Evolutionary conservation across 768 basidiomycete genomes (phyloP).

Genomic region (Phanerodontia chrysosporium): DNA sequence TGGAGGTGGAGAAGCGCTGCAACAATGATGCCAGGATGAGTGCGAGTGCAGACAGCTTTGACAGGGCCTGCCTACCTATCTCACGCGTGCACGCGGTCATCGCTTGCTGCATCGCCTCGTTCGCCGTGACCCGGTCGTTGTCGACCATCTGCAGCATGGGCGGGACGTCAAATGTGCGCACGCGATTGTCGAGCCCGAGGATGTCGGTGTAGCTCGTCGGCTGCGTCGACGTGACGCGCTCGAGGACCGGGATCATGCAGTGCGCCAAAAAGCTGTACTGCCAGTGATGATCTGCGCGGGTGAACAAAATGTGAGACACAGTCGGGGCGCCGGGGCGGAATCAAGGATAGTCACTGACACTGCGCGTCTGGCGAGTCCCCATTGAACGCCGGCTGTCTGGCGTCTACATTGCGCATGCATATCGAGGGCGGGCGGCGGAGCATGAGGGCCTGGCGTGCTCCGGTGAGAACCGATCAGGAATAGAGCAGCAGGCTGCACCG

Average conservation of each 20-base stretch:
- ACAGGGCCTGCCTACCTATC: conserved; percentile 46
- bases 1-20: conserved; percentile 66
- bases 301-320: conserved; percentile 2
- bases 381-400: conserved; percentile 25
- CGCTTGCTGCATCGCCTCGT: conserved; percentile 62
- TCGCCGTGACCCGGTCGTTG: conserved; percentile 31
- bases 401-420: conserved; percentile 62
- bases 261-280: conserved; percentile 61
- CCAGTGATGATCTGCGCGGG: conserved; percentile 59
- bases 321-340: not conserved
- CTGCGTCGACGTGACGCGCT: conserved; percentile 50
- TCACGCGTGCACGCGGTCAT: conserved; percentile 58
- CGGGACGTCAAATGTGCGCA: conserved; percentile 55
- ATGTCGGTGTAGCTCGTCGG: conserved; percentile 49
- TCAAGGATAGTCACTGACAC: not conserved
- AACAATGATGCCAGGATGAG: too few species aligned
- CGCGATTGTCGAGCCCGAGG: conserved; percentile 46
- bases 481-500: not conserved
- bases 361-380: conserved; percentile 3
- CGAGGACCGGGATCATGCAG: conserved; percentile 60
- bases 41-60: too few species aligned
- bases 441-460: conserved; percentile 49
- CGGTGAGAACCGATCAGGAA: conserved; percentile 10
- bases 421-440: conserved; percentile 71
- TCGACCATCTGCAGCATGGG: conserved; percentile 42